A percentile compares a stretch with the other conserved stretches of the same genome.
These are phyloP conservation scores for Cladorrhinum sp. DNA, from an alignment of 2,329 filamentous ascomycete species.

Conservation along the genomic window DNA sequence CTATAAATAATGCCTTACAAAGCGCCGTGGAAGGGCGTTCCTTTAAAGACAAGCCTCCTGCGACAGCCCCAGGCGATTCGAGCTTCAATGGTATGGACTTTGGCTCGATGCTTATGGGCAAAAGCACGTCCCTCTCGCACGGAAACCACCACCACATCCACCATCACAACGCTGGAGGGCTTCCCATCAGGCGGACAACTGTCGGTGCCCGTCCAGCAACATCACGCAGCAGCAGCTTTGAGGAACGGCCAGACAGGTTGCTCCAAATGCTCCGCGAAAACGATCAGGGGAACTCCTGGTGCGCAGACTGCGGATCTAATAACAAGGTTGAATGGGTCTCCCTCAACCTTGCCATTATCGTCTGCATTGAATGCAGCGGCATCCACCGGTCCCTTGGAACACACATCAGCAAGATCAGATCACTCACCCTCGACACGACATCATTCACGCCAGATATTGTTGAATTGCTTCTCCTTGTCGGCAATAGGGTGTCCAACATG, in stretches of 20 bases:
- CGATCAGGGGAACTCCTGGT: constrained; percentile 90
- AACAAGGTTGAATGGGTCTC: constrained; percentile 98
- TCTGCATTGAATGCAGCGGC: constrained; percentile 97
- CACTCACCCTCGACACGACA: constrained; percentile 89
- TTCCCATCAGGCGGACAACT: constrained; percentile 78
- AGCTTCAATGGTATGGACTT: constrained; percentile 75
- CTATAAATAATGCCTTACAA: constrained; percentile 96
- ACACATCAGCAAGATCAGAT: constrained; percentile 96
- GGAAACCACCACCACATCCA: constrained; percentile 38
- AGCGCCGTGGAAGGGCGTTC: constrained; percentile 86
- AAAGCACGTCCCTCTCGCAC: constrained; percentile 69
- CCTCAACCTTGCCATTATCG: constrained; percentile 91
- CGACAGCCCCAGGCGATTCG: constrained; percentile 44
- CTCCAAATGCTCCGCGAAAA: constrained; percentile 83
- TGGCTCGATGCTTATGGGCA: constrained; percentile 87
- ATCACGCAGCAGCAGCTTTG: constrained; percentile 67
- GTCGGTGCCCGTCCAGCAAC: constrained; percentile 82
- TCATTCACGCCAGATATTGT: constrained; percentile 97
- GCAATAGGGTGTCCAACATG: constrained; percentile 94
- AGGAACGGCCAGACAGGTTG: constrained; percentile 81
- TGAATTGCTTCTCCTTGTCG: constrained; percentile 84
- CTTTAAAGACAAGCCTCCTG: constrained; percentile 49
- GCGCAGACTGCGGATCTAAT: constrained; percentile 88
- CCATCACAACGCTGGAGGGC: constrained; percentile 37
- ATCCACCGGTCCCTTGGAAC: constrained; percentile 95